Evolutionary conservation across 2,329 filamentous ascomycete species (phyloP).

Genomic region (Ceratocystis cacaofunesta): DNA sequence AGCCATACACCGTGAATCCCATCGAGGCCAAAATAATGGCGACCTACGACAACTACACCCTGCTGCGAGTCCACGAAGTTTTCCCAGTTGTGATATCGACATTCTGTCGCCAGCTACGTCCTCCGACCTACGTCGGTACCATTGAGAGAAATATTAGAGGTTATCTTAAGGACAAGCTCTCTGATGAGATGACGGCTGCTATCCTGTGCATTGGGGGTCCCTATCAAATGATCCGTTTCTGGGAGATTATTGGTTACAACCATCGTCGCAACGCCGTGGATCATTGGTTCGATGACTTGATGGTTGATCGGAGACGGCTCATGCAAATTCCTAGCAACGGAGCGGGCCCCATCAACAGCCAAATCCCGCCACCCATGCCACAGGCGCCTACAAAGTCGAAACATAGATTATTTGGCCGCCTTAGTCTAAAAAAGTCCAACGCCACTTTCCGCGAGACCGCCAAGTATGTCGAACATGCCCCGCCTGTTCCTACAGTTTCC

Average conservation of each 20-base stretch:
- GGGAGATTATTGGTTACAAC: conserved; percentile 54
- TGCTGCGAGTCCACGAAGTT: conserved; percentile 48
- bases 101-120: conserved; percentile 46
- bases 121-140: conserved; percentile 48
- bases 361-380: conserved; percentile 25
- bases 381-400: conserved; percentile 32
- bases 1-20: conserved; percentile 46
- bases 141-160: conserved; percentile 48
- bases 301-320: conserved; percentile 26
- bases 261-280: conserved; percentile 43
- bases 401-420: conserved; percentile 34
- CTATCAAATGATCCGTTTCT: conserved; percentile 47
- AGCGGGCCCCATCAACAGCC: not conserved
- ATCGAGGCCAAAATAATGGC: conserved; percentile 47
- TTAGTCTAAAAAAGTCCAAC: conserved; percentile 44
- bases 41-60: conserved; percentile 49
- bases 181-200: conserved; percentile 47
- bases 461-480: not conserved
- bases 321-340: conserved; percentile 1
- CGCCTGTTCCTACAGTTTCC: not conserved
- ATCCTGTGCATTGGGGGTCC: conserved; percentile 46
- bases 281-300: conserved; percentile 40
- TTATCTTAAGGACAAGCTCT: conserved; percentile 46
- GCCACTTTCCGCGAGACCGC: conserved; percentile 18
- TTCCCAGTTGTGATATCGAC: conserved; percentile 51